Conservation (phyloP, 225 moss, liverwort and hornwort species). For the Polytrichum commune region DNA sequence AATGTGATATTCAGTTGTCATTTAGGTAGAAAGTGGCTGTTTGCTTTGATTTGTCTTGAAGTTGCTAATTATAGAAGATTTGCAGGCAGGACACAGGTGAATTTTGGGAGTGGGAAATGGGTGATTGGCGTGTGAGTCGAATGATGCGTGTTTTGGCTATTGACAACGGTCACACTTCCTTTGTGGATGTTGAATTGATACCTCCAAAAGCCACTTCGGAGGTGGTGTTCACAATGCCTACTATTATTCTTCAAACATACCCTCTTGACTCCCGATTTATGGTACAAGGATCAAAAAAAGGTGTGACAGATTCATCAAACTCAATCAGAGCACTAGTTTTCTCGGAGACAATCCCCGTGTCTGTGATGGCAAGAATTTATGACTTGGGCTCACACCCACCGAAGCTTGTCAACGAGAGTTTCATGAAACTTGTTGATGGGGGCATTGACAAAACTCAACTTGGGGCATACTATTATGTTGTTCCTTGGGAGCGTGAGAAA, state of each 20-base stretch:
- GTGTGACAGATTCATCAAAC: slow-evolving; percentile 11
- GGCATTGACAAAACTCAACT: slow-evolving; percentile 17
- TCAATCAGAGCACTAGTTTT: slow-evolving; percentile 76
- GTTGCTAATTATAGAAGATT: too few relatives aligned
- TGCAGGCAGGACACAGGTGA: slow-evolving; percentile 37
- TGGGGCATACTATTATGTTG: slow-evolving; percentile 58
- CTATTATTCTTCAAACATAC: slow-evolving; percentile 77
- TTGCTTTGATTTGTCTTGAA: too few relatives aligned
- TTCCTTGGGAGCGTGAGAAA: slow-evolving; percentile 52
- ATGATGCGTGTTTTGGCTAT: slow-evolving; percentile 78
- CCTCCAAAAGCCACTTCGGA: slow-evolving; percentile 39
- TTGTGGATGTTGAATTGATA: slow-evolving; percentile 74
- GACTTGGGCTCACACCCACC: slow-evolving; percentile 42
- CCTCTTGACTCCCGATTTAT: slow-evolving; percentile 89
- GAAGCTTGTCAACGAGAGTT: slow-evolving; percentile 37
- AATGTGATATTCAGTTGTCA: too few relatives aligned
- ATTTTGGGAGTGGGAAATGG: slow-evolving; percentile 99
- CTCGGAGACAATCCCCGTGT: slow-evolving; percentile 50
- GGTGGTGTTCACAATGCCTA: slow-evolving; percentile 59
- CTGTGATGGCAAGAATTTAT: slow-evolving; percentile 63
- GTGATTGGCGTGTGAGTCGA: slow-evolving; percentile 79
- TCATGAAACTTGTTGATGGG: slow-evolving; percentile 46
- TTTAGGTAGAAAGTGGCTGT: too few relatives aligned
- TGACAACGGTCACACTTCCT: slow-evolving; percentile 78
- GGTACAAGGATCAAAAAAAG: slow-evolving; percentile 40